A percentile compares a stretch with the other conserved stretches of the same genome.
These are phyloP conservation scores for Quercus robur DNA, from an alignment of 306 rosid species.

Conservation along the genomic window DNA sequence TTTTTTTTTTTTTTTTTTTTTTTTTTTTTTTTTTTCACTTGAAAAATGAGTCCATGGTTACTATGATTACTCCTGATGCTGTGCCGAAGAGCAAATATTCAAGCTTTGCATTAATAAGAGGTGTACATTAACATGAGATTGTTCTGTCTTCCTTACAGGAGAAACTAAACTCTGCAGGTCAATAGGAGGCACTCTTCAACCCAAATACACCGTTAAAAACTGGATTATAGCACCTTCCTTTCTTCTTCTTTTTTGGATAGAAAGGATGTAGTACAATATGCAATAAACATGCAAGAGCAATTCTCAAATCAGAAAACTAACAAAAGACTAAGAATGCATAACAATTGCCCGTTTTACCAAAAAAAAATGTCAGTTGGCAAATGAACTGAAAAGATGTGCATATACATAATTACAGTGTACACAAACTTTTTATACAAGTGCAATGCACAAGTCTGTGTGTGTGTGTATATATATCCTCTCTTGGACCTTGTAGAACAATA, in stretches of 20 bases:
- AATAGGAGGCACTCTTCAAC: conserved; percentile 3
- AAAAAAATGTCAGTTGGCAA: neutral
- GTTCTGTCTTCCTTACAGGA: neutral
- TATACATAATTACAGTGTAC: neutral
- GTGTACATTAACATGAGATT: neutral
- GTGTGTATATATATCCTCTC: too few species aligned
- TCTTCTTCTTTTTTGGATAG: too few species aligned
- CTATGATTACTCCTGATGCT: neutral
- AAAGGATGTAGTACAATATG: neutral
- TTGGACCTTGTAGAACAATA: too few species aligned
- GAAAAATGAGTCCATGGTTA: neutral
- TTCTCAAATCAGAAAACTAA: neutral
- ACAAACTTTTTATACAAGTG: too few species aligned
- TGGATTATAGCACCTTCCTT: neutral
- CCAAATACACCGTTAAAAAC: neutral
- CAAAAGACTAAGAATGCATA: neutral
- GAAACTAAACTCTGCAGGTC: conserved; percentile 5
- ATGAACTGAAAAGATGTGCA: neutral
- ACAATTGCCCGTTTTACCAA: neutral
- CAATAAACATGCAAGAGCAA: neutral
- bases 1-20: too few species aligned
- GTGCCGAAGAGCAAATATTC: neutral
- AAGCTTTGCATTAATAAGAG: neutral
- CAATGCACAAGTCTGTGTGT: neutral
- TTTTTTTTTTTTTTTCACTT: too few species aligned